Percentiles rank a stretch among this genome's conserved stretches.
phyloP scores from a whole-genome alignment of 2,329 filamentous ascomycete genomes.

The Alternaria longipes region DNA sequence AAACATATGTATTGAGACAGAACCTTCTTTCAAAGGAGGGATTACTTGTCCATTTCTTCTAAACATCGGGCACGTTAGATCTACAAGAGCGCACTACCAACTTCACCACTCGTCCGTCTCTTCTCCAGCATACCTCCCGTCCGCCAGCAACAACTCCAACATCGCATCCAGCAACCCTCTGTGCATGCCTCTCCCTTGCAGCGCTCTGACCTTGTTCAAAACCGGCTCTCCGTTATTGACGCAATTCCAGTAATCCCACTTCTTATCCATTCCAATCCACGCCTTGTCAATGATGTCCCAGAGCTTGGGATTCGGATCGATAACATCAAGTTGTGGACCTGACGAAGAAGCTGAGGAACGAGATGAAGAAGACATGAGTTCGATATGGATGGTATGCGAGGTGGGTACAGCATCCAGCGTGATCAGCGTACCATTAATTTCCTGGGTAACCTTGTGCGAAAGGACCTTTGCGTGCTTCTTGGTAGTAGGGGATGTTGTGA shows the following conservation, averaged over 20 bases:
- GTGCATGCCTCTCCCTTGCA: conserved; percentile 40
- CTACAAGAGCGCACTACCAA: neutral
- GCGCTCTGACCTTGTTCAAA: conserved; percentile 38
- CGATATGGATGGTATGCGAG: conserved; percentile 37
- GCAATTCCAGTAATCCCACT: conserved; percentile 46
- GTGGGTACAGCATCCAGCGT: conserved; percentile 34
- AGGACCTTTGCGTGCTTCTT: conserved; percentile 39
- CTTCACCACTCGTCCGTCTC: neutral
- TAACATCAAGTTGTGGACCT: conserved; percentile 44
- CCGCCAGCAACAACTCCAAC: conserved; percentile 47
- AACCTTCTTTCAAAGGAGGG: neutral
- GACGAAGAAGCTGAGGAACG: conserved; percentile 26
- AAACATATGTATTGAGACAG: neutral
- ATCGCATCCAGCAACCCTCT: conserved; percentile 45
- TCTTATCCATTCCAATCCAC: conserved; percentile 43
- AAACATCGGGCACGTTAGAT: neutral
- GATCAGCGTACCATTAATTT: conserved; percentile 41
- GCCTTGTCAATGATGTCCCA: conserved; percentile 43
- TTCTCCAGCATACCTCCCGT: conserved; percentile 41
- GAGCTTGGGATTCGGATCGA: conserved; percentile 42
- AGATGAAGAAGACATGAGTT: conserved; percentile 37
- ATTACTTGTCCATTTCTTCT: neutral
- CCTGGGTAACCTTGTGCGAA: conserved; percentile 21
- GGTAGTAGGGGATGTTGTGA: conserved; percentile 32
- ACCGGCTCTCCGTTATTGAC: conserved; percentile 41